Evolutionary conservation across 495 filamentous ascomycete species (phyloP).

Genomic region (Geopyxis carbonaria): DNA sequence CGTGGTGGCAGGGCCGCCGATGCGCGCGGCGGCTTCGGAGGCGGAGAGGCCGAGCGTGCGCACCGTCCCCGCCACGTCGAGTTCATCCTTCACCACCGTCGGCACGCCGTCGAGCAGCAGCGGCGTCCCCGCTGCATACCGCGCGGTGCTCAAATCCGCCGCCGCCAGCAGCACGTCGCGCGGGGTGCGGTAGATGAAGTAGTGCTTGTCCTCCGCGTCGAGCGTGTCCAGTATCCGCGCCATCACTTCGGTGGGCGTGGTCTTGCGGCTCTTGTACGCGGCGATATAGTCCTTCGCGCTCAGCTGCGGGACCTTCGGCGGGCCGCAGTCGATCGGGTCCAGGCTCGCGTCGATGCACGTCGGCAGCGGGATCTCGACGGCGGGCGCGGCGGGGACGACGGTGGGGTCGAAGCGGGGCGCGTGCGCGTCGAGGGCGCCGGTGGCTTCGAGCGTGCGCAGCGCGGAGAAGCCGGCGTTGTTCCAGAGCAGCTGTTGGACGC

Average conservation of each 20-base stretch:
- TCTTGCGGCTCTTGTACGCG: constrained; percentile 46
- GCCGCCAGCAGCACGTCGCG: constrained; percentile 44
- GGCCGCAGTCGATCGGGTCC: constrained; percentile 13
- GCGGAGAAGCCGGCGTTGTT: constrained; percentile 53
- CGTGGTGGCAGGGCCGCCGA: constrained; percentile 33
- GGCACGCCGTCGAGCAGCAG: constrained; percentile 70
- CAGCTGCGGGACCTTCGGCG: constrained; percentile 24
- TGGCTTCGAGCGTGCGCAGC: constrained; percentile 35
- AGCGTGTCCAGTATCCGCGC: constrained; percentile 55
- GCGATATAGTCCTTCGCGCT: constrained; percentile 62
- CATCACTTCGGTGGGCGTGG: constrained; percentile 55
- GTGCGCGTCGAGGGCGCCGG: constrained; percentile 36
- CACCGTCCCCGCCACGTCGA: constrained; percentile 55
- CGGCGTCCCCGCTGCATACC: constrained; percentile 44
- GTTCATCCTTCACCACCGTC: constrained; percentile 76
- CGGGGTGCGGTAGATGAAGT: constrained; percentile 49
- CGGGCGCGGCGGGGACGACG: constrained; percentile 45
- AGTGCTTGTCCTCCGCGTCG: constrained; percentile 46
- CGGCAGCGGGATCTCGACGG: constrained; percentile 21
- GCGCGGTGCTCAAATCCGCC: constrained; percentile 34
- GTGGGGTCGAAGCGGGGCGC: constrained; percentile 63
- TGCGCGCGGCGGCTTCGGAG: constrained; percentile 28
- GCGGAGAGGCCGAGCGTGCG: constrained; percentile 42
- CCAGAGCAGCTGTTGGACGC: constrained; percentile 49
- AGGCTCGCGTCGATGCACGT: constrained; percentile 21